Base-by-base conservation (phyloP, 2,329 filamentous ascomycete species). In the Aspergillus sclerotialis region DNA sequence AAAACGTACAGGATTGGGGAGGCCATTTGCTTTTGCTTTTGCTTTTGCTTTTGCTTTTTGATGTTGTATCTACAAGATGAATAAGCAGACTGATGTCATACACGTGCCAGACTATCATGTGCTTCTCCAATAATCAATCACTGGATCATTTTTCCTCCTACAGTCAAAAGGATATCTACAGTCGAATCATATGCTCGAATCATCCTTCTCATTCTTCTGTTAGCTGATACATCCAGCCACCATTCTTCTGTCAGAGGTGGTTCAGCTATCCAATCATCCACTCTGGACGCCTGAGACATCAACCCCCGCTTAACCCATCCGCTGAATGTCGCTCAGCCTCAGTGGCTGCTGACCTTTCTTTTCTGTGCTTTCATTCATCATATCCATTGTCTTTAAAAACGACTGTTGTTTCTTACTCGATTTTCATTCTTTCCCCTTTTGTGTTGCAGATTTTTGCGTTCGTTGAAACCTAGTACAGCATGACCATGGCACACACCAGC, bases 401-500 rank as follows among this genome's bases (percentile, higher is more conserved):
- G 34, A n/a, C n/a, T n/a, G n/a, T n/a, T n/a, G n/a, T n/a, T n/a
- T n/a, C n/a, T n/a, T n/a, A n/a, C n/a, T n/a, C n/a, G n/a, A n/a
- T n/a, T n/a, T n/a, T n/a, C n/a, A n/a, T n/a, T n/a, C n/a, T n/a
- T n/a, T n/a, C n/a, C n/a, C n/a, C n/a, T n/a, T n/a, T n/a, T n/a
- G n/a, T n/a, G n/a, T n/a, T n/a, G n/a, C n/a, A n/a, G n/a, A n/a
- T n/a, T n/a, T n/a, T n/a, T n/a, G n/a, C n/a, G n/a, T n/a, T n/a
- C n/a, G n/a, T n/a, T n/a, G n/a, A n/a, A n/a, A n/a, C n/a, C n/a
- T n/a, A n/a, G n/a, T 39, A 41, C 39, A 48, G 42, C 33, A 49
- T 47, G 37, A 45, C 48, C 25, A 58, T 58, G 52, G 47, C 50
- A 46, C 49, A 61, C 44, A 47, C 49, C 38, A 43, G 40, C 33